phyloP scores from a whole-genome alignment of 1,139 yeast genomes.

The Taphrina confusa region DNA sequence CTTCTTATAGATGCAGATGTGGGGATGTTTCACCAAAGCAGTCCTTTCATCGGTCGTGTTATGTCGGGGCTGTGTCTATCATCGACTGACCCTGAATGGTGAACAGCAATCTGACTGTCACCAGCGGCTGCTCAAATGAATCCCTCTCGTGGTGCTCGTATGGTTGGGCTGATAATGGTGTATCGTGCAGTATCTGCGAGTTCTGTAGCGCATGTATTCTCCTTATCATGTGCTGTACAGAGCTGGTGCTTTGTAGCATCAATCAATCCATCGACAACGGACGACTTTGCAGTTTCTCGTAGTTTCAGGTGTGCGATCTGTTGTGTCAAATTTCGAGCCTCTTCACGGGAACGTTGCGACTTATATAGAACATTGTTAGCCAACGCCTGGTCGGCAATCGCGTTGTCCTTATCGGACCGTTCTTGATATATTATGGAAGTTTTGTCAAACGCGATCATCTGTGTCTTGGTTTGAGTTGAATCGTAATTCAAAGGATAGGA shows the following conservation, averaged over 20 bases:
- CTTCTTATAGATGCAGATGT: too few species aligned
- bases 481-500: constrained; percentile 6
- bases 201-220: not conserved
- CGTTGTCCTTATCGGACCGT: constrained; percentile 15
- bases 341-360: constrained; percentile 32
- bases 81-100: too few species aligned
- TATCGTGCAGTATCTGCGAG: not conserved
- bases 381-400: constrained; percentile 24
- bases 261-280: not conserved
- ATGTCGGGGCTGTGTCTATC: too few species aligned
- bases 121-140: constrained; percentile 25
- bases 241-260: not conserved
- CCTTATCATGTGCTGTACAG: constrained; percentile 4
- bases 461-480: too few species aligned
- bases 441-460: too few species aligned
- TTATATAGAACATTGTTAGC: constrained; percentile 12
- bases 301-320: constrained; percentile 26
- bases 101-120: too few species aligned
- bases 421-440: constrained; percentile 5
- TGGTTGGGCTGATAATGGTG: constrained; percentile 18
- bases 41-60: too few species aligned
- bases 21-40: too few species aligned
- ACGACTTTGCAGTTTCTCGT: constrained; percentile 11
- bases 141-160: constrained; percentile 30
- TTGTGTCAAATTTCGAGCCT: constrained; percentile 16